Percentiles rank a stretch among this genome's conserved stretches.
Conservation (phyloP, 2,329 filamentous ascomycete genomes). For the Nemania sp. region DNA sequence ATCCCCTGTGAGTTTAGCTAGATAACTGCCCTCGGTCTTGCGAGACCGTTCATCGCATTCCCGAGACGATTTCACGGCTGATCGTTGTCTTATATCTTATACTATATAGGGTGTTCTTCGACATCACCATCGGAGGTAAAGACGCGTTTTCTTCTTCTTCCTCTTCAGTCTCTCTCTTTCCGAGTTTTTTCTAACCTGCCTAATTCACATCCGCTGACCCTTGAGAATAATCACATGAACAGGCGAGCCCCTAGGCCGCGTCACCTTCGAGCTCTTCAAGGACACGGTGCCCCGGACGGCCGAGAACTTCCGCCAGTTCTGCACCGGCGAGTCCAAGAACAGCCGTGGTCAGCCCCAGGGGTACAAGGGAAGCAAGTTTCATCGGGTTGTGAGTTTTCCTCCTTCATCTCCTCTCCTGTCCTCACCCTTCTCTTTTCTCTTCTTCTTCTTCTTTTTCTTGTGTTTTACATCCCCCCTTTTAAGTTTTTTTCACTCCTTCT, state of each 20-base stretch:
- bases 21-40: background rate
- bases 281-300: slow-evolving; percentile 84
- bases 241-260: slow-evolving; percentile 85
- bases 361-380: slow-evolving; percentile 94
- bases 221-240: slow-evolving; percentile 1
- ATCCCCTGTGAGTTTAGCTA: slow-evolving; percentile 50
- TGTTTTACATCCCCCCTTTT: no score
- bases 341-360: slow-evolving; percentile 78
- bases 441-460: background rate
- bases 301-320: slow-evolving; percentile 97
- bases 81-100: no score
- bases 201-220: slow-evolving; percentile 16
- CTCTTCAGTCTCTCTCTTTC: background rate
- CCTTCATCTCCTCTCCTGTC: background rate
- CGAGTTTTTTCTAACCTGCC: no score
- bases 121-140: slow-evolving; percentile 78
- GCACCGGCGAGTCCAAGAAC: slow-evolving; percentile 89
- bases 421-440: background rate
- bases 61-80: background rate
- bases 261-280: slow-evolving; percentile 89
- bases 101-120: slow-evolving; percentile 67
- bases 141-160: slow-evolving; percentile 34
- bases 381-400: slow-evolving; percentile 77
- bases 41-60: no score
- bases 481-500: background rate